Base-by-base conservation (phyloP, 768 basidiomycete species). In the Pilatotrama ljubarskyi region DNA sequence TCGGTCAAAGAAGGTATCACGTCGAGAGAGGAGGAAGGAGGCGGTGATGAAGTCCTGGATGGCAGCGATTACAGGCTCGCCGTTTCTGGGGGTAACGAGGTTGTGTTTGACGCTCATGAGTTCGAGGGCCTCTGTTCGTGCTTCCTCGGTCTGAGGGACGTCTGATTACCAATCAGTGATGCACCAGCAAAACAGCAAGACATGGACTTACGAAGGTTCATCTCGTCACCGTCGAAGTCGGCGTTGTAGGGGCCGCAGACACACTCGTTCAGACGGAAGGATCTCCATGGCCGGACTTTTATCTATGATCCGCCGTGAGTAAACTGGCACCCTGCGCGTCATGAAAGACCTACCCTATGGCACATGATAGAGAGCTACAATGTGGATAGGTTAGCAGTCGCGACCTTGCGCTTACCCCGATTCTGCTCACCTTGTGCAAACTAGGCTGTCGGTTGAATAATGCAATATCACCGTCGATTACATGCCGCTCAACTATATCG, bases 11-110 rank as follows among this genome's bases (percentile, higher is more conserved):
- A 99, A 97, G 15, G 83, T 86, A 68, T 99, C 97, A 69, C 91
- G 89, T 37, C 87, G 88, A 8, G 96, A 96, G 66, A 99, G 85
- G 40, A 99, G 85, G 78, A 88, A 99, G 18, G 97, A 95, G 15
- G 95, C 97, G 3, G 97, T 98, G 77, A 99, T 98, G 79, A 99
- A 99, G 74, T 99, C 97, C 73, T 99, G 97, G 64, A 97, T 99
- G 64, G 97, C 97, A 24, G 97, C 95, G 67, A 99, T 98, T 76
- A 99, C 96, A 24, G 97, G 97, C 73, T 98, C 95, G 64, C 97
- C 97, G 66, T 98, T 98, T 52, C 97, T 86, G 14, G 97, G 97
- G 0, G 97, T 98, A 58, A 99, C 97, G 43, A 99, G 83, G 72
- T 98, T 98, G 71, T 94, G 85, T 72, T 97, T 96, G 61, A 97